Evolutionary conservation across 2,329 filamentous ascomycete genomes (phyloP).

Genomic region (Rhynchosporium secalis): DNA sequence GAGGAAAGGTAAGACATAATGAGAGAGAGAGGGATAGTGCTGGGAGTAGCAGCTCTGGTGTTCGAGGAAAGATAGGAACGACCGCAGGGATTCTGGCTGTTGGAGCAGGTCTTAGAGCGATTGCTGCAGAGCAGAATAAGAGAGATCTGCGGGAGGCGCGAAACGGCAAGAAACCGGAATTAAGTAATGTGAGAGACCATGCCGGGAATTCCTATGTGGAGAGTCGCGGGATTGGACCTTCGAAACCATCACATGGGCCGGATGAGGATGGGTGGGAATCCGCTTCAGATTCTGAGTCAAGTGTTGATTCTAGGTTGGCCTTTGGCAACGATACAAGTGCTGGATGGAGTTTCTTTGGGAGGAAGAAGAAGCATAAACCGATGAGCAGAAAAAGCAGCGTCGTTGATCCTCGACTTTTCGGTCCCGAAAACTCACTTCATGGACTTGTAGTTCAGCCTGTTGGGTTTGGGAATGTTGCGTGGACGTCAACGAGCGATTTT

Average conservation of each 20-base stretch:
- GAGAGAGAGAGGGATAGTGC: conserved; percentile 24
- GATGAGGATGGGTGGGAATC: conserved; percentile 61
- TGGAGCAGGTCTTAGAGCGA: conserved; percentile 47
- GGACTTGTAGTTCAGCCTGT: conserved; percentile 57
- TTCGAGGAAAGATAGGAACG: conserved; percentile 37
- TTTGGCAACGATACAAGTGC: conserved; percentile 50
- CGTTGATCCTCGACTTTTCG: conserved; percentile 60
- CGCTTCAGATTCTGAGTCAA: conserved; percentile 55
- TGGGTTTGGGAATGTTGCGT: conserved; percentile 50
- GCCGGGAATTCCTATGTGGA: conserved; percentile 14
- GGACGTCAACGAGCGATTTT: conserved; percentile 36
- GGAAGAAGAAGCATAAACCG: conserved; percentile 37
- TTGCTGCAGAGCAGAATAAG: conserved; percentile 45
- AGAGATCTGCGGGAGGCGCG: conserved; percentile 41
- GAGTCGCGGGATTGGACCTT: conserved; percentile 34
- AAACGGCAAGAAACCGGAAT: conserved; percentile 27
- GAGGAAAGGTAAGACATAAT: conserved; percentile 9
- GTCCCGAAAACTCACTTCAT: conserved; percentile 60
- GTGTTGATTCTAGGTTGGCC: conserved; percentile 58
- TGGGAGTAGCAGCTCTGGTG: conserved; percentile 23
- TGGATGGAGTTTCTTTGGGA: conserved; percentile 38
- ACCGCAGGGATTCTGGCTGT: conserved; percentile 50
- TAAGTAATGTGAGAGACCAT: conserved; percentile 22
- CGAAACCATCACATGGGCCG: conserved; percentile 37
- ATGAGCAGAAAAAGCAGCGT: conserved; percentile 48